Evolutionary conservation across 805 yeast genomes (phyloP).

Genomic region (Suhomyces tanzawaensis): DNA sequence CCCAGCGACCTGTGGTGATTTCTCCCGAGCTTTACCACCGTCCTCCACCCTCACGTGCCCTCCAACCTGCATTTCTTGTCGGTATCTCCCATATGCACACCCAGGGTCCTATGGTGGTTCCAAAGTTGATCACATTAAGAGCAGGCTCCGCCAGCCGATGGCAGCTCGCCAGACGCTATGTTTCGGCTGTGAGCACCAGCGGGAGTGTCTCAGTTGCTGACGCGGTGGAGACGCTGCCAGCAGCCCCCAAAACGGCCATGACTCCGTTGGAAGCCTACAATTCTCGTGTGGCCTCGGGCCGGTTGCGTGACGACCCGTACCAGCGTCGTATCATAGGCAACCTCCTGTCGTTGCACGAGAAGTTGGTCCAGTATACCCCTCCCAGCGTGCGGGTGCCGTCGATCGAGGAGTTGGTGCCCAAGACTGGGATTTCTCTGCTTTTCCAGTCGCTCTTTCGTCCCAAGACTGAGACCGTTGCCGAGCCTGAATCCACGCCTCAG

Average conservation of each 20-base stretch:
- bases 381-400: constrained; percentile 56
- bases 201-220: no score
- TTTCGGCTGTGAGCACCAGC: no score
- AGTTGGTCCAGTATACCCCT: constrained; percentile 57
- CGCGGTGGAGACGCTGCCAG: no score
- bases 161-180: no score
- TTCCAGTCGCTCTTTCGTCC: constrained; percentile 20
- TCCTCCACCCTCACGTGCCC: no score
- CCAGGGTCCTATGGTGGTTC: no score
- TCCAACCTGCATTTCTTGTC: no score
- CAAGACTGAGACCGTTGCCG: not conserved
- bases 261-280: constrained; percentile 56
- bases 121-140: no score
- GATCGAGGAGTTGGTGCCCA: constrained; percentile 50
- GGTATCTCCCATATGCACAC: no score
- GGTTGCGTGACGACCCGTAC: constrained; percentile 68
- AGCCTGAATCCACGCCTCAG: constrained; percentile 44
- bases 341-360: constrained; percentile 57
- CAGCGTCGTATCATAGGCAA: constrained; percentile 72
- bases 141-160: no score
- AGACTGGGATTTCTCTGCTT: constrained; percentile 40
- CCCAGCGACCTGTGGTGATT: no score
- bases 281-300: constrained; percentile 45
- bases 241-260: not conserved
- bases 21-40: no score